These are phyloP conservation scores for Cyathus striatus DNA, from an alignment of 768 basidiomycete genomes.

Conservation along the genomic window DNA sequence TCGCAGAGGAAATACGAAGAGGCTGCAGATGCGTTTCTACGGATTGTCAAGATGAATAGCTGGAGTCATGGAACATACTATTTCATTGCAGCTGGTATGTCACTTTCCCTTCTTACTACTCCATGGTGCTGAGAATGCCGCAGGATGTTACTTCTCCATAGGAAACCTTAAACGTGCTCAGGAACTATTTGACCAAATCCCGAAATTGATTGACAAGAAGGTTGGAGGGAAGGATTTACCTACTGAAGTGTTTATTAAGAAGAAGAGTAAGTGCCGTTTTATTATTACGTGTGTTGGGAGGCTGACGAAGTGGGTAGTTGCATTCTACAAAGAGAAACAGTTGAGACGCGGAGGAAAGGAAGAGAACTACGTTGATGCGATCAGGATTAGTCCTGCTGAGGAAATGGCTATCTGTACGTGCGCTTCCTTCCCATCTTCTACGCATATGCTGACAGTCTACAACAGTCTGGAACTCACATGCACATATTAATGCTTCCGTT, in stretches of 20 bases:
- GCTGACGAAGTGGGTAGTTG: slow-evolving; percentile 37
- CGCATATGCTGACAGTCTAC: neutral
- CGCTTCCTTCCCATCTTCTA: neutral
- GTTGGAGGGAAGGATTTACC: slow-evolving; percentile 65
- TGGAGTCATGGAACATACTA: slow-evolving; percentile 83
- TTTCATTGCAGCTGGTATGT: slow-evolving; percentile 62
- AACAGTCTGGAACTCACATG: slow-evolving; percentile 76
- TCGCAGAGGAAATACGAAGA: slow-evolving; percentile 61
- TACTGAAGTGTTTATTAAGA: slow-evolving; percentile 73
- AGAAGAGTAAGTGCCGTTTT: slow-evolving; percentile 48
- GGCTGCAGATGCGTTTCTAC: slow-evolving; percentile 61
- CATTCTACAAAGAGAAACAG: slow-evolving; percentile 72
- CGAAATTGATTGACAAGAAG: slow-evolving; percentile 54
- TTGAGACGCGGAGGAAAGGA: slow-evolving; percentile 46
- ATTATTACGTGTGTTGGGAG: neutral
- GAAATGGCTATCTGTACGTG: slow-evolving; percentile 69
- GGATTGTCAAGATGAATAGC: slow-evolving; percentile 59
- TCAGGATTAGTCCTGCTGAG: slow-evolving; percentile 68
- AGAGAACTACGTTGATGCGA: slow-evolving; percentile 42
- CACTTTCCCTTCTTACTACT: slow-evolving; percentile 6
- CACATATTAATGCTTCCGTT: slow-evolving; percentile 47
- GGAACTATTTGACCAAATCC: slow-evolving; percentile 56
- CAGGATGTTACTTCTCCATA: slow-evolving; percentile 60
- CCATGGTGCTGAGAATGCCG: neutral
- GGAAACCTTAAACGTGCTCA: slow-evolving; percentile 56